phyloP scores from a whole-genome alignment of 352 stramenopile genomes.

The Phytophthora hybrid region DNA sequence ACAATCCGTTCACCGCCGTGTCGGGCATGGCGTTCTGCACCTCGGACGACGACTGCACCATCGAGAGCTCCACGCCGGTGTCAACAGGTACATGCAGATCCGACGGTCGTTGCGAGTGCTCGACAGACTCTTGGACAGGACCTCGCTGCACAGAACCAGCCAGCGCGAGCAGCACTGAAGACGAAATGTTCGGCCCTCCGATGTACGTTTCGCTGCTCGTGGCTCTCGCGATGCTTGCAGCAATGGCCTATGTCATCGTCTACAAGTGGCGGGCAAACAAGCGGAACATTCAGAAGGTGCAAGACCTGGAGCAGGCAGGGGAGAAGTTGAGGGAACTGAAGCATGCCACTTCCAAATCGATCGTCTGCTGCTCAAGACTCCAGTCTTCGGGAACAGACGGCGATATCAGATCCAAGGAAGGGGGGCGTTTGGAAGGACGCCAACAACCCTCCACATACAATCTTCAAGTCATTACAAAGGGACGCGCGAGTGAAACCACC shows the following conservation, averaged over 20 bases:
- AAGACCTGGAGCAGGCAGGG: conserved; percentile 7
- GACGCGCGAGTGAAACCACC: no score
- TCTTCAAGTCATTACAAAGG: no score
- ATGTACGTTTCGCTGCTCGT: conserved; percentile 25
- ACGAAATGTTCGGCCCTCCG: conserved; percentile 17
- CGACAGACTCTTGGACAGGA: conserved; percentile 17
- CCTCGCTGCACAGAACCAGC: conserved; percentile 21
- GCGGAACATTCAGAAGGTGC: background rate
- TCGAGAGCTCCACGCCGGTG: no score
- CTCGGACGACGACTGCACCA: conserved; percentile 50
- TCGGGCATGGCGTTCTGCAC: conserved; percentile 47
- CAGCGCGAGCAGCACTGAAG: conserved; percentile 1
- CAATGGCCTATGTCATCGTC: conserved; percentile 6
- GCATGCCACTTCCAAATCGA: no score
- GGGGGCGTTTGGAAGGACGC: no score
- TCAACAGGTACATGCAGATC: no score
- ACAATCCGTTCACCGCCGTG: conserved; percentile 50
- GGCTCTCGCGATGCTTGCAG: conserved; percentile 9
- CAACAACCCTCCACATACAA: no score
- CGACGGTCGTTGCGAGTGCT: conserved; percentile 34
- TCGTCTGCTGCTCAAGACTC: no score
- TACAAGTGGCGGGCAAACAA: conserved; percentile 9
- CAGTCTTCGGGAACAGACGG: no score
- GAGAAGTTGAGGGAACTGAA: conserved; percentile 23
- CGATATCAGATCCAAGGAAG: no score